Conservation (phyloP, 2,329 filamentous ascomycete species). For the Coniosporium tulheliwenetii region DNA sequence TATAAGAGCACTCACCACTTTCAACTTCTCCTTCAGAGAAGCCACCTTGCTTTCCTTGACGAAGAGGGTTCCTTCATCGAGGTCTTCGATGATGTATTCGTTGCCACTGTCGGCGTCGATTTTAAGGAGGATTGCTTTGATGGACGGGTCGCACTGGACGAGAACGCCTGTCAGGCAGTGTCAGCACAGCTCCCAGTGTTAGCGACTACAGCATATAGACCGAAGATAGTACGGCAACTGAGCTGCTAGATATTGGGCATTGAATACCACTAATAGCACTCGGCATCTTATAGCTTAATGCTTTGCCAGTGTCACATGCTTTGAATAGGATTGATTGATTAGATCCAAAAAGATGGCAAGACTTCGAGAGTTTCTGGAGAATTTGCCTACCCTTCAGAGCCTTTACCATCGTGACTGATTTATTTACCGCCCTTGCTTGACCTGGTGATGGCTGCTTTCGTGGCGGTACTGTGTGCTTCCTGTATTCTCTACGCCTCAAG, state of each 20-base stretch:
- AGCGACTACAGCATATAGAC: not conserved
- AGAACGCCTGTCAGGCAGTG: slow-evolving; percentile 41
- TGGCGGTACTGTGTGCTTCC: no score
- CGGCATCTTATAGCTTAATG: slow-evolving; percentile 28
- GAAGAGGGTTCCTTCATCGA: slow-evolving; percentile 61
- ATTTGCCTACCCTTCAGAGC: no score
- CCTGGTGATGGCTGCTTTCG: no score
- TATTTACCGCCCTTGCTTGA: no score
- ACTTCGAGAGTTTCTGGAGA: no score
- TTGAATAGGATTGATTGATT: no score
- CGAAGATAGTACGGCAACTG: not conserved
- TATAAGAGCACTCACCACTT: slow-evolving; percentile 35
- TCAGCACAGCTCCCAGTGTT: not conserved
- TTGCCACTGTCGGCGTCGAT: slow-evolving; percentile 49
- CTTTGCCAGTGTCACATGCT: no score
- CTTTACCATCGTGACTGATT: no score
- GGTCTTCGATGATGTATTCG: slow-evolving; percentile 64
- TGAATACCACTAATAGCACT: slow-evolving; percentile 40
- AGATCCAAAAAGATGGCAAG: no score
- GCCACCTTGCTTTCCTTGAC: slow-evolving; percentile 60
- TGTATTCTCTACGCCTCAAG: no score
- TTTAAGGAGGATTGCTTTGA: slow-evolving; percentile 71
- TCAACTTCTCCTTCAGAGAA: slow-evolving; percentile 50
- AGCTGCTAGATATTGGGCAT: no score
- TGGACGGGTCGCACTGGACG: slow-evolving; percentile 71